Evolutionary conservation across 192 early-diverging fungal genomes (phyloP), one percentile per base, ranked within the genome.

Genomic region (Gryganskiella cystojenkinii): DNA sequence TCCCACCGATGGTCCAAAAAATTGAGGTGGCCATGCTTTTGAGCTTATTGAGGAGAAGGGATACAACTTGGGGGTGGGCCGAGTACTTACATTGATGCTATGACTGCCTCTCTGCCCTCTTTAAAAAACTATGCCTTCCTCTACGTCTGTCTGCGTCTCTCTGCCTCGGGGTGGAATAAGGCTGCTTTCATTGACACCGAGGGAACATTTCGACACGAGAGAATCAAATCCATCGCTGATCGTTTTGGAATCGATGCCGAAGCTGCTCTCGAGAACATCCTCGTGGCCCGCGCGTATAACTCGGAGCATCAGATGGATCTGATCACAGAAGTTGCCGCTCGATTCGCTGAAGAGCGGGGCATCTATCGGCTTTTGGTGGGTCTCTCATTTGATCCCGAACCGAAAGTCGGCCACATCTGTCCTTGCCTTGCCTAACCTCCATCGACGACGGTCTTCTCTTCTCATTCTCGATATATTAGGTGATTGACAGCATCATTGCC

Each of bases 291-390:
- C 17, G 94, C 94, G 0, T 92, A 85, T 72, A 96, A 93, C 64
- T 90, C 88, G 9, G 94, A 96, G 37, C 93, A 95, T 42, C 94
- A 96, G 70, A 87, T 92, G 84, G 91, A 92, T 15, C 84, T 95
- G 8, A 86, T 96, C 37, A 87, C 86, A 34, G 89, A 93, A 53
- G 66, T 94, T 2, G 88, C 90, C 31, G 90, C 89, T 24, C 71
- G 90, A 11, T 89, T 95, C 67, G 88, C 91, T 52, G 92, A 94
- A 56, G 86, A 89, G 46, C 84, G 73, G 64, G 88, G 88, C 10
- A 71, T 80, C 20, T 90, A 85, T 55, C 80, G 87, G n/a, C 56
- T 90, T 47, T 56, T 90, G 64, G 87, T 87, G 79, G 25, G 60
- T 24, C 54, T 49, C 3, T 52, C 31, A n/a, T 9, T 17, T 8